Evolutionary conservation across 2,329 filamentous ascomycete species (phyloP), one percentile per base, ranked within the genome.

Genomic region (Rugonectria rugulosa): DNA sequence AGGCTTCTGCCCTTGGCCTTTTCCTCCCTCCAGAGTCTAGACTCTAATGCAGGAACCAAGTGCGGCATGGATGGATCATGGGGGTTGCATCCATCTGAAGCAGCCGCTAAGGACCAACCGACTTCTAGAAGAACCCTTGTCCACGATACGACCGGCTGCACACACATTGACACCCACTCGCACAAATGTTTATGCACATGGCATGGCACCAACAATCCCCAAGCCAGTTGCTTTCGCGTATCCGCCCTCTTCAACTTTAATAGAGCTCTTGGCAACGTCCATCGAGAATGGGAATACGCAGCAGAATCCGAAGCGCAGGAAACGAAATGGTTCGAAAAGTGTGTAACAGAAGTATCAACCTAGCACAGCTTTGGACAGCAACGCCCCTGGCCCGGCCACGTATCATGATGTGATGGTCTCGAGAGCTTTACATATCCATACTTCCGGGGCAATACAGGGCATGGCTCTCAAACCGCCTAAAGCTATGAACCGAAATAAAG

Each of bases 11-110:
- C 50, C 53, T 56, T 53, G 54, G 53, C 44, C 44, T n/a, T n/a
- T n/a, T n/a, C n/a, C n/a, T n/a, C n/a, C n/a, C n/a, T n/a, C n/a
- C n/a, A n/a, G n/a, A n/a, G n/a, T 43, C 52, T 29, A 32, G 10
- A n/a, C n/a, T n/a, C 57, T 57, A 63, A 68, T 68, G 66, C 65
- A 68, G 66, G 66, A 68, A 68, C 65, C 62, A 56, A 62, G 59
- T 46, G 53, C 17, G 27, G 41, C 29, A 37, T 36, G 52, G 42
- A 38, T 46, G 34, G 34, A 37, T 31, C 46, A 41, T 49, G 26
- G n/a, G 3, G 9, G 36, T 29, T 7, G 19, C 27, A 40, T 46
- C 32, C 47, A 50, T 50, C 41, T 53, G 41, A 45, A 53, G 20
- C 50, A 42, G 42, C 38, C 43, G 32, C 43, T 42, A 40, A 29